Evolutionary conservation across 805 yeast species (phyloP).

Genomic region (Yarrowia bubula): DNA sequence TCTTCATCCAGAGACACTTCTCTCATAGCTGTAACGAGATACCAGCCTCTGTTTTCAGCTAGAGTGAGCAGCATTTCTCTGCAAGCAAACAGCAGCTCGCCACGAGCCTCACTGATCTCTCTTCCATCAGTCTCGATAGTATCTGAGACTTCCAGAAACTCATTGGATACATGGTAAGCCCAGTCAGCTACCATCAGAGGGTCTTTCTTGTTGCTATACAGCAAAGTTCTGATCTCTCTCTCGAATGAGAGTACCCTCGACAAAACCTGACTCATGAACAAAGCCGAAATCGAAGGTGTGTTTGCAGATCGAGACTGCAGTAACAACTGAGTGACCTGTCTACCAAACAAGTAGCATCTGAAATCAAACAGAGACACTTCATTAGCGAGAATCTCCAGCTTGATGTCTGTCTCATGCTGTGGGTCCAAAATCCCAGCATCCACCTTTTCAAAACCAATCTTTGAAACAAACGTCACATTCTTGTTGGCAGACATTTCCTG

Average conservation of each 20-base stretch:
- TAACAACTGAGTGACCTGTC: conserved; percentile 40
- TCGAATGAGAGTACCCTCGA: conserved; percentile 42
- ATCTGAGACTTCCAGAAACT: conserved; percentile 41
- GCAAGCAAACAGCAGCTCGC: conserved; percentile 44
- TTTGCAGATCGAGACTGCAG: conserved; percentile 36
- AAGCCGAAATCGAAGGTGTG: conserved; percentile 31
- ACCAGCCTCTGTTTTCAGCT: conserved; percentile 36
- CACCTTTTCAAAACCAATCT: conserved; percentile 35
- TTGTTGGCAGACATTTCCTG: conserved; percentile 30
- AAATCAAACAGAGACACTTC: conserved; percentile 43
- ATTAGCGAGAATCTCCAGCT: conserved; percentile 40
- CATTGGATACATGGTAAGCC: conserved; percentile 44
- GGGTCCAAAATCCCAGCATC: conserved; percentile 31
- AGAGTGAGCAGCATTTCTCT: conserved; percentile 42
- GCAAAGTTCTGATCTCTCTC: conserved; percentile 41
- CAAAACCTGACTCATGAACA: conserved; percentile 36
- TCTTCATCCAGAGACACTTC: conserved; percentile 34
- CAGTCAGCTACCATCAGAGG: conserved; percentile 37
- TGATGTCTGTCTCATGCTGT: conserved; percentile 31
- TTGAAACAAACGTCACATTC: conserved; percentile 38
- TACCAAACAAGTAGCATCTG: conserved; percentile 40
- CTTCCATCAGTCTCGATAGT: conserved; percentile 37
- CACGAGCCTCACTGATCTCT: conserved; percentile 43
- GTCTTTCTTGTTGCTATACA: conserved; percentile 32
- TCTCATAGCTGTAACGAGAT: conserved; percentile 36